Evolutionary conservation across 2,329 filamentous ascomycete genomes (phyloP), one percentile per base, ranked within the genome.

Genomic region (Calonectria ilicicola): DNA sequence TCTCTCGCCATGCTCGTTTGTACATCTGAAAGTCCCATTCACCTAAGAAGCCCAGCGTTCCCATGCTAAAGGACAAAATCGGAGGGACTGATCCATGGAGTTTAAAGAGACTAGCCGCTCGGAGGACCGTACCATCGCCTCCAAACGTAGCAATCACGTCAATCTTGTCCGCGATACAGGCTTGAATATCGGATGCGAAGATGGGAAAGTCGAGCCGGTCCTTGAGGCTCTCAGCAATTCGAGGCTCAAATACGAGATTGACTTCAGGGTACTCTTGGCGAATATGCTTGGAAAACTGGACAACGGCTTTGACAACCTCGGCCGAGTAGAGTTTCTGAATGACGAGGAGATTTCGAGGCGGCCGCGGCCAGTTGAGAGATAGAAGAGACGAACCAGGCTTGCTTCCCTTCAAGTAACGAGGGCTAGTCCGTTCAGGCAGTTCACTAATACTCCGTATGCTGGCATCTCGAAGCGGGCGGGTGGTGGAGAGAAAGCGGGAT

Each of bases 21-120:
- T 97, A 95, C 79, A 98, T 96, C 8, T 89, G 88, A 82, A 98
- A 98, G 79, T 97, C 97, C 96, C 96, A 99, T 84, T 98, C 96
- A 19, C 96, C 96, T 9, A 99, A 86, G 77, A 99, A 99, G 0
- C 97, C 97, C 1, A 99, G 87, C 0, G 96, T 97, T 7, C 97
- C 97, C 95, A 99, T 98, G 82, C 95, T 98, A 81, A 99, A 99
- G 1, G 95, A 95, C 9, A 99, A 87, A 40, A 99, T 94, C 0
- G 97, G 97, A 0, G 97, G 97, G 0, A 99, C 96, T 51, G 92
- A 91, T 2, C 90, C 88, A 53, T 94, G 92, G 44, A 94, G 93
- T 72, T 95, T 95, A 85, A 83, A 98, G 6, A 98, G 72, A 69
- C 83, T 84, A 8, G 83, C 83, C 1, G 83, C 83, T 26, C 83